Evolutionary conservation across 345 rosid genomes (phyloP).

Genomic region (Cardamine resedifolia): DNA sequence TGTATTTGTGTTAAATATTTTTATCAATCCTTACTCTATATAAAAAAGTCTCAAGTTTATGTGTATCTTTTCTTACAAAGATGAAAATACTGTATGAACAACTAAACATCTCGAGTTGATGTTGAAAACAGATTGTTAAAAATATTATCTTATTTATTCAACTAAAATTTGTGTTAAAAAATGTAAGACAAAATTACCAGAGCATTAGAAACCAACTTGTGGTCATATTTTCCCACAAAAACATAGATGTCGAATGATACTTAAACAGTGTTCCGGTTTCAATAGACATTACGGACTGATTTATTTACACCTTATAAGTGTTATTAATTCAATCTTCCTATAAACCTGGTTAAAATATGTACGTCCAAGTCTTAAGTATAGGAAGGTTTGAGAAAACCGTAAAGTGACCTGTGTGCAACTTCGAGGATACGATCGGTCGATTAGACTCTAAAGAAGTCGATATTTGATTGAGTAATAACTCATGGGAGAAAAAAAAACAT

Average conservation of each 20-base stretch:
- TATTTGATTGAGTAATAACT: slow-evolving; percentile 27
- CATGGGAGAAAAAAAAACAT: slow-evolving; percentile 27
- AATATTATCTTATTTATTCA: neutral
- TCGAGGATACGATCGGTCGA: slow-evolving; percentile 2
- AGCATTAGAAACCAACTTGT: slow-evolving; percentile 9
- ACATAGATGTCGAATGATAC: neutral
- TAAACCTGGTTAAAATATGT: neutral
- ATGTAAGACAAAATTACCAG: neutral
- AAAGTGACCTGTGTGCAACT: slow-evolving; percentile 22
- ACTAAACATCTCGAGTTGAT: neutral
- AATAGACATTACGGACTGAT: neutral
- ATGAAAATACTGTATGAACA: neutral
- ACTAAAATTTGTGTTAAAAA: neutral
- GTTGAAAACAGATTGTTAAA: neutral
- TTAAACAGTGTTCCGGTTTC: neutral
- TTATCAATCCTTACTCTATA: neutral
- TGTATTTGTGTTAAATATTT: neutral
- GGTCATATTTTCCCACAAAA: neutral
- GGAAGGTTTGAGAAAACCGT: slow-evolving; percentile 23
- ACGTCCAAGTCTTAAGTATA: neutral
- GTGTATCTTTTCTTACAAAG: neutral
- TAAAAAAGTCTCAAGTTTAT: neutral
- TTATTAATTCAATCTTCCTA: neutral
- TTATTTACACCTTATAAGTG: neutral
- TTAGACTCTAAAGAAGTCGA: slow-evolving; percentile 6